Base-by-base conservation (phyloP, 2,329 filamentous ascomycete species). In the Xylariales sp. region DNA sequence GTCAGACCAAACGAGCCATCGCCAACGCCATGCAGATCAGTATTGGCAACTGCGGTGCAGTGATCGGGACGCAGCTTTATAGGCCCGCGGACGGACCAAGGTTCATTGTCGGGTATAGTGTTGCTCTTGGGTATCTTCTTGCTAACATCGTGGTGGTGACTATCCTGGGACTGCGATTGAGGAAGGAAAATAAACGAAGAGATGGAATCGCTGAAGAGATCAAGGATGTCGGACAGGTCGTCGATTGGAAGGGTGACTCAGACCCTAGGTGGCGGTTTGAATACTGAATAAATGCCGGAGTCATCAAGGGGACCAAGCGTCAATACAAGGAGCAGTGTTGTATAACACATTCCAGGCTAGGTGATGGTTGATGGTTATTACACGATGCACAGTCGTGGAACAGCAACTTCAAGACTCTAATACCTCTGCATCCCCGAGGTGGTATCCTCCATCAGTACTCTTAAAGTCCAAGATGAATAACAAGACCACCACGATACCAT, bases 11-110 rank as follows among this genome's bases (percentile, higher is more conserved):
- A 59, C 70, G 83, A 1, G 80, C 78, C 1, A 78, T 81, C 4
- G 79, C 78, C 3, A 85, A 82, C 35, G 83, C 78, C 0, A 78
- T 87, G 74, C 82, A 86, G 51, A 86, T 87, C 43, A 82, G 76
- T 8, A 80, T 87, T 38, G 84, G 82, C 0, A 86, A 86, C 48
- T 55, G 83, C 1, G 83, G 82, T 1, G 82, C 80, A 0, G 79
- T 86, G 0, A 51, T 88, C 18, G 83, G 82, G 0, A 87, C 82
- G 1, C 82, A 88, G 59, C 57, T 88, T 2, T 87, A 87, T 56
- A 69, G 82, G 2, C 66, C 71, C 0, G 64, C 70, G 2, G 77
- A 79, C 20, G 75, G 71, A 0, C 84, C 83, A 2, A 65, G 79
- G 22, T 87, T 78, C 51, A 68, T 81, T 36, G 64, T 86, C 0